These are phyloP conservation scores for Teratosphaeria gauchensis DNA, from an alignment of 2,329 filamentous ascomycete genomes.

Conservation along the genomic window DNA sequence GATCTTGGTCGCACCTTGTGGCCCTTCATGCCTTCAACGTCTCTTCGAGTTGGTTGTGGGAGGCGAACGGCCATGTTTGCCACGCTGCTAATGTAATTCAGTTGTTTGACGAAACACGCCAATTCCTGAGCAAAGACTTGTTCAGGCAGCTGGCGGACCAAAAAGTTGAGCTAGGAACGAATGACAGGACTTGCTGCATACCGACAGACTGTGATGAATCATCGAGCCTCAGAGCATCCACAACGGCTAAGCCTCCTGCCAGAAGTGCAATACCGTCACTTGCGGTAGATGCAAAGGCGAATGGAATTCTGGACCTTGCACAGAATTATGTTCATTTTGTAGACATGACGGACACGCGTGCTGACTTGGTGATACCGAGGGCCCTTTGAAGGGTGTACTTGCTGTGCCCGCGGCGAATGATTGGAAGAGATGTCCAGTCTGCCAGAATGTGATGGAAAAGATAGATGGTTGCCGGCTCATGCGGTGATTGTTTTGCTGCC, in stretches of 20 bases:
- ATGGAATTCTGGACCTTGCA: conserved; percentile 12
- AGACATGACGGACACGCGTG: too few species aligned
- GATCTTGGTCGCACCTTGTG: too few species aligned
- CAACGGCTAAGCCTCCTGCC: conserved; percentile 13
- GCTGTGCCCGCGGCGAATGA: not conserved
- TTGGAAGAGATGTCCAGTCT: not conserved
- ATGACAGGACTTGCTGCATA: conserved; percentile 10
- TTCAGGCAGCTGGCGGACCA: too few species aligned
- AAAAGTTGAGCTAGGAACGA: conserved; percentile 9
- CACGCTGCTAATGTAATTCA: too few species aligned
- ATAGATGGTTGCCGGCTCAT: not conserved
- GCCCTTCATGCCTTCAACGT: too few species aligned
- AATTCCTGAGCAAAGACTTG: too few species aligned
- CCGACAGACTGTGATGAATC: conserved; percentile 2
- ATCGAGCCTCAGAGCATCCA: conserved; percentile 12
- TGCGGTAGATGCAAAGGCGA: conserved; percentile 12
- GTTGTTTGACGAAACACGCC: too few species aligned
- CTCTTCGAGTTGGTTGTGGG: too few species aligned
- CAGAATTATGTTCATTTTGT: not conserved
- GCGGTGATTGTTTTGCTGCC: not conserved
- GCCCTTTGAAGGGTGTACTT: not conserved
- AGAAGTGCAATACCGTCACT: conserved; percentile 10
- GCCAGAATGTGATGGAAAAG: not conserved
- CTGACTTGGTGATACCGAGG: too few species aligned
- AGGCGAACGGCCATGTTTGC: too few species aligned